These are phyloP conservation scores for Rubia balearica DNA, from an alignment of 305 asterid genomes.

Conservation along the genomic window DNA sequence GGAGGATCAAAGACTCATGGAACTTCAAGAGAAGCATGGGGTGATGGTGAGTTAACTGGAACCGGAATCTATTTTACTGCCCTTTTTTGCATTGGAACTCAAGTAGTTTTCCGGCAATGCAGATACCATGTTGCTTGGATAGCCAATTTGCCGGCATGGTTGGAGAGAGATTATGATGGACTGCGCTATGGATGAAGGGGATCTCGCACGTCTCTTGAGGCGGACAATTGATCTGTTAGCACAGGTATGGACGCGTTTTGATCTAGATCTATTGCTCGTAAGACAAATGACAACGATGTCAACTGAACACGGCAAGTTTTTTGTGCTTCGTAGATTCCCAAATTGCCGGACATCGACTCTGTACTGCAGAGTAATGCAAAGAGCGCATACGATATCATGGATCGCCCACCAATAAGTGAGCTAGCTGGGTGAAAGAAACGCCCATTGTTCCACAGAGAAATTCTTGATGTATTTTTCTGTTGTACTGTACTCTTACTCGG, in stretches of 20 bases:
- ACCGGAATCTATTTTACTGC: not conserved
- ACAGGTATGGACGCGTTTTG: slow-evolving; percentile 42
- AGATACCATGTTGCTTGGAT: slow-evolving; percentile 94
- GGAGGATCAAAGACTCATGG: slow-evolving; percentile 75
- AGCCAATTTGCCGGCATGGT: slow-evolving; percentile 92
- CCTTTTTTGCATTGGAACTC: not conserved
- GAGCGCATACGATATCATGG: slow-evolving; percentile 85
- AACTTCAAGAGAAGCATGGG: slow-evolving; percentile 89
- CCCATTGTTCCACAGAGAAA: no score
- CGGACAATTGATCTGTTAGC: slow-evolving; percentile 87
- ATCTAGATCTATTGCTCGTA: not conserved
- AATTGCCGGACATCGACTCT: slow-evolving; percentile 79
- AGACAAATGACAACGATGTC: not conserved
- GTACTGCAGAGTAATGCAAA: slow-evolving; percentile 75
- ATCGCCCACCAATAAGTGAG: slow-evolving; percentile 97
- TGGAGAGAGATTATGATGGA: slow-evolving; percentile 99
- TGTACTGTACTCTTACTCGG: no score
- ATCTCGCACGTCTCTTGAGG: slow-evolving; percentile 86
- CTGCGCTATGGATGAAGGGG: slow-evolving; percentile 99
- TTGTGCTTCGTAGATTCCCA: slow-evolving; percentile 55
- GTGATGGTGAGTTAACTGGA: slow-evolving; percentile 49
- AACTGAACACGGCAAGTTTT: not conserved
- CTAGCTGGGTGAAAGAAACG: slow-evolving; percentile 47
- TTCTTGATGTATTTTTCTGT: no score
- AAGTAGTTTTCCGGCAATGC: slow-evolving; percentile 10